A percentile compares a stretch with the other conserved stretches of the same genome.
These are phyloP conservation scores for Gaeumannomyces tritici DNA, from an alignment of 2,329 filamentous ascomycete genomes.

Conservation along the genomic window DNA sequence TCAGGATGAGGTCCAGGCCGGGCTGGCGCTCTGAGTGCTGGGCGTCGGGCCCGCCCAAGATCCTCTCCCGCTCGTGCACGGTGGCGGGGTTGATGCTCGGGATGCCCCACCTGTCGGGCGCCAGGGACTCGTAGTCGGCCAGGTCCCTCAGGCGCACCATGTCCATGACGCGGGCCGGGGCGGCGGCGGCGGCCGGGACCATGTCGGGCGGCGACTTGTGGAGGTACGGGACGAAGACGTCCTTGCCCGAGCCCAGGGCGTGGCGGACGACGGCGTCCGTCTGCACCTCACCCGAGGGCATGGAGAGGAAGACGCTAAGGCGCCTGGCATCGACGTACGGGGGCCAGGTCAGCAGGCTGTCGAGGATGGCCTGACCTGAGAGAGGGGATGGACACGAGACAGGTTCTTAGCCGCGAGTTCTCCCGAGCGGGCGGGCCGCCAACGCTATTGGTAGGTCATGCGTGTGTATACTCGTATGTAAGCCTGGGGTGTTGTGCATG, in stretches of 20 bases:
- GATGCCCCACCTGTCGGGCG: constrained; percentile 84
- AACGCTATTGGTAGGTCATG: not conserved
- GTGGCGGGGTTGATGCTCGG: constrained; percentile 67
- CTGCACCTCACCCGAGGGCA: constrained; percentile 80
- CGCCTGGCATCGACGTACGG: constrained; percentile 67
- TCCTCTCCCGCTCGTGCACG: constrained; percentile 57
- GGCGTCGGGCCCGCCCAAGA: constrained; percentile 53
- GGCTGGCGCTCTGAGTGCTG: constrained; percentile 24
- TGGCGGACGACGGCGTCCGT: constrained; percentile 75
- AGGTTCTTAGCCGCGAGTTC: constrained; percentile 5
- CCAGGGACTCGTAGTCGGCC: constrained; percentile 67
- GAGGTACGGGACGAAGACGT: constrained; percentile 87
- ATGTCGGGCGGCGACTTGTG: constrained; percentile 49
- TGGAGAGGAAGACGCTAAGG: constrained; percentile 85
- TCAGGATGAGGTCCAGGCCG: constrained; percentile 71
- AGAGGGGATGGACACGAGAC: not conserved
- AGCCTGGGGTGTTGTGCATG: not conserved
- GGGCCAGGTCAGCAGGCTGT: constrained; percentile 53
- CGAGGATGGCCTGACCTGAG: constrained; percentile 56
- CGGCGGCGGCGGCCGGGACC: too few species aligned
- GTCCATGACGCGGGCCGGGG: constrained; percentile 74
- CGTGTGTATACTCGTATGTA: not conserved
- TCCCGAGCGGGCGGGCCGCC: constrained; percentile 11
- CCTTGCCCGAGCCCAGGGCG: constrained; percentile 67
- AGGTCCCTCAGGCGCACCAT: constrained; percentile 75